phyloP scores from a whole-genome alignment of 257 asterid genomes.

The Leptodermis oblonga region DNA sequence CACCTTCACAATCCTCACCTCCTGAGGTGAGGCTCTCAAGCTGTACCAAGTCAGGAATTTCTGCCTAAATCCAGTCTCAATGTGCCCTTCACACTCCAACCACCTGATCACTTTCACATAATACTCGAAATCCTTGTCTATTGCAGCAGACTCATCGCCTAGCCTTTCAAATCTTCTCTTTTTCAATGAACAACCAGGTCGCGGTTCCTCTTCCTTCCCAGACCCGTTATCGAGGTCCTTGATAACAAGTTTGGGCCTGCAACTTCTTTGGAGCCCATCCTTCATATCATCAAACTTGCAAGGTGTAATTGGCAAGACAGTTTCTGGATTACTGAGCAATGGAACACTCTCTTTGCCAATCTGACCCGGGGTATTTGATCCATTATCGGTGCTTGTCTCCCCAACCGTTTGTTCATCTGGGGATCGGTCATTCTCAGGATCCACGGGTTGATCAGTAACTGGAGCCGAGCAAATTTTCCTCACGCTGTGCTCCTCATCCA shows the following conservation, averaged over 20 bases:
- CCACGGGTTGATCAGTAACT: conserved; percentile 11
- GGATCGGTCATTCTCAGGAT: conserved; percentile 27
- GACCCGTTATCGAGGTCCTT: conserved; percentile 34
- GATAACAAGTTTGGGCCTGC: conserved; percentile 27
- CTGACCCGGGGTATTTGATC: conserved; percentile 33
- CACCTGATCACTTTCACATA: conserved; percentile 78
- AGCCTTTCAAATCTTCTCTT: conserved; percentile 50
- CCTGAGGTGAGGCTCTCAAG: conserved; percentile 70
- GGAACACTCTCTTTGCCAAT: conserved; percentile 50
- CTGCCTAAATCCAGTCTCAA: conserved; percentile 61
- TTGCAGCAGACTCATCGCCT: conserved; percentile 44
- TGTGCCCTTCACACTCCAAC: conserved; percentile 80
- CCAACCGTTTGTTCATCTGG: conserved; percentile 34
- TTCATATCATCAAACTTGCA: conserved; percentile 49
- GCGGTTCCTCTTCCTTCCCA: conserved; percentile 57
- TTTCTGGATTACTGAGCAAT: conserved; percentile 24
- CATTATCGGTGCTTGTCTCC: conserved; percentile 44
- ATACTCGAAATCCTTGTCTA: conserved; percentile 67
- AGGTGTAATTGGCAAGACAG: conserved; percentile 58
- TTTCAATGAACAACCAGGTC: conserved; percentile 67
- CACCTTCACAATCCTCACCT: conserved; percentile 64
- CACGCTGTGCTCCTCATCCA: conserved; percentile 41
- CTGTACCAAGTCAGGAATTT: conserved; percentile 96
- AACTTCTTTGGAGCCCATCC: conserved; percentile 37
- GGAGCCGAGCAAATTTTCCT: conserved; percentile 26